Evolutionary conservation across 768 basidiomycete genomes (phyloP).

Genomic region (Podaxis pistillaris): DNA sequence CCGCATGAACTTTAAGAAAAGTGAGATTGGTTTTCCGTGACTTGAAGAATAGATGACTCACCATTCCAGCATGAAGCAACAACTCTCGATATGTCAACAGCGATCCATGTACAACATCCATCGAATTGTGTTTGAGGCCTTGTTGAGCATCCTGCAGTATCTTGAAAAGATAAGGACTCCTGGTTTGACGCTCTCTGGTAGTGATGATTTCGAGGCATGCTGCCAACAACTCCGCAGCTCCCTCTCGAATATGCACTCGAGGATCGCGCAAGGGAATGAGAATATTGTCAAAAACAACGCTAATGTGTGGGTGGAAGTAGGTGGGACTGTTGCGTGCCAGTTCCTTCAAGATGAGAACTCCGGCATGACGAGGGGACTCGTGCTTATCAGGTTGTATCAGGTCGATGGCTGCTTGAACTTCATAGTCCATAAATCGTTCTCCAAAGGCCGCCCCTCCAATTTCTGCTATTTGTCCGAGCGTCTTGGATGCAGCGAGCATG

Average conservation of each 20-base stretch:
- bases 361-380: conserved; percentile 88
- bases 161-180: conserved; percentile 66
- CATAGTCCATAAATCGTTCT: conserved; percentile 86
- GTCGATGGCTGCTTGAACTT: conserved; percentile 82
- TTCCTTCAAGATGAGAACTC: conserved; percentile 92
- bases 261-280: conserved; percentile 87
- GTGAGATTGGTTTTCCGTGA: neutral
- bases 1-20: conserved; percentile 70
- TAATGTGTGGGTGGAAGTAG: conserved; percentile 87
- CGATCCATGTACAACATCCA: conserved; percentile 92
- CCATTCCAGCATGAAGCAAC: conserved; percentile 91
- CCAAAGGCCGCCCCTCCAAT: conserved; percentile 83
- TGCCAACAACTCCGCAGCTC: conserved; percentile 90
- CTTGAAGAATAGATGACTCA: conserved; percentile 37
- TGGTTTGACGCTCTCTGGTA: conserved; percentile 64
- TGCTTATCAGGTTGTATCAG: conserved; percentile 76
- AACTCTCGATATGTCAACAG: conserved; percentile 90
- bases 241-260: conserved; percentile 87
- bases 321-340: conserved; percentile 85
- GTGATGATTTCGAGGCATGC: conserved; percentile 89
- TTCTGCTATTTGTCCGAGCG: conserved; percentile 81
- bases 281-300: conserved; percentile 88
- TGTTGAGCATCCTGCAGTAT: conserved; percentile 88
- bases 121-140: conserved; percentile 74
- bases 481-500: conserved; percentile 94